Percentiles rank a stretch among this genome's conserved stretches.
Evolutionary conservation across 768 basidiomycete genomes (phyloP).

Genomic region (Tylopilus cervinicoccineus): DNA sequence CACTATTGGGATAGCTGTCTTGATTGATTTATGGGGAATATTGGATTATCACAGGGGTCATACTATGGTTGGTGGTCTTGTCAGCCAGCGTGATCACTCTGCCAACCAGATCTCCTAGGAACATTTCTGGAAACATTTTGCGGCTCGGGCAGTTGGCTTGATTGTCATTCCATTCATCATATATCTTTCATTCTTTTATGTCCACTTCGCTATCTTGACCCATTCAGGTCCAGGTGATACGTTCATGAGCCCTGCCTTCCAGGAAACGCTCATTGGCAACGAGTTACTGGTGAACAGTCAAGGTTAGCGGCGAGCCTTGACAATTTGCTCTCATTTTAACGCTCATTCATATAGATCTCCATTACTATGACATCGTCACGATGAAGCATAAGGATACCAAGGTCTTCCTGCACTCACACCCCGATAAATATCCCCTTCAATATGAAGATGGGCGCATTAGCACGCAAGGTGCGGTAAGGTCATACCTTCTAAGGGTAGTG

Average conservation of each 20-base stretch:
- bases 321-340: neutral
- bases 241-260: constrained; percentile 98
- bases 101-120: constrained; percentile 46
- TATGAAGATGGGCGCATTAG: constrained; percentile 96
- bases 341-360: constrained; percentile 71
- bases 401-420: constrained; percentile 90
- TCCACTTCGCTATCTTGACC: constrained; percentile 87
- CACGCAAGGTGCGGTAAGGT: constrained; percentile 62
- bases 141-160: constrained; percentile 76
- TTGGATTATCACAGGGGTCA: constrained; percentile 79
- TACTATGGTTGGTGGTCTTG: constrained; percentile 55
- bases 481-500: neutral
- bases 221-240: constrained; percentile 89
- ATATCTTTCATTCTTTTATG: constrained; percentile 93
- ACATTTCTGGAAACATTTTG: constrained; percentile 86
- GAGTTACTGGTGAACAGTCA: constrained; percentile 89
- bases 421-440: constrained; percentile 84
- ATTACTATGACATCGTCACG: constrained; percentile 85
- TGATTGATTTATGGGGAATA: constrained; percentile 93
- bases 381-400: constrained; percentile 92
- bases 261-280: constrained; percentile 90
- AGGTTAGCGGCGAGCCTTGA: constrained; percentile 48
- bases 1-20: constrained; percentile 85
- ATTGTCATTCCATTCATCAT: constrained; percentile 86
- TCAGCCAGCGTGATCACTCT: neutral